Evolutionary conservation across 1,284 basidiomycete genomes (phyloP).

Genomic region (Ceratobasidium sp.): DNA sequence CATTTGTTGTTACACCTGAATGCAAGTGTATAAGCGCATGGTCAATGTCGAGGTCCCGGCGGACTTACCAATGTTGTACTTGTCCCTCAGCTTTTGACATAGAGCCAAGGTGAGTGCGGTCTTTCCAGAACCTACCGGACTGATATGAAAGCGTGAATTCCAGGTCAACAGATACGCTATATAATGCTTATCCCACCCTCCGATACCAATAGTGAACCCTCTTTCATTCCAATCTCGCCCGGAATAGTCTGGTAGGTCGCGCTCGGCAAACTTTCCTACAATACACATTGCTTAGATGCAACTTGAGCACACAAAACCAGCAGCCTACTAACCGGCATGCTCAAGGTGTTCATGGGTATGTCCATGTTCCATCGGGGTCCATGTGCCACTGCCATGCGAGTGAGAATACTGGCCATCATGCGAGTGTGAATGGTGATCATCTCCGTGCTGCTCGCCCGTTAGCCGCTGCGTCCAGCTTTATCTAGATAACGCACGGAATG

Average conservation of each 20-base stretch:
- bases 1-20: slow-evolving; percentile 90
- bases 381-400: slow-evolving; percentile 45
- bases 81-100: slow-evolving; percentile 81
- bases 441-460: slow-evolving; percentile 17
- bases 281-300: slow-evolving; percentile 43
- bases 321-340: slow-evolving; percentile 67
- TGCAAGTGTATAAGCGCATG: not conserved
- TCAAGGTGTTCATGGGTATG: slow-evolving; percentile 92
- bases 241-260: slow-evolving; percentile 90
- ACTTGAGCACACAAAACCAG: slow-evolving; percentile 35
- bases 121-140: slow-evolving; percentile 97
- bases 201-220: slow-evolving; percentile 96
- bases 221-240: slow-evolving; percentile 87
- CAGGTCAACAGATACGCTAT: not conserved
- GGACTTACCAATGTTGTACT: slow-evolving; percentile 86
- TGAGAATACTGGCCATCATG: slow-evolving; percentile 54
- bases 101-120: slow-evolving; percentile 92
- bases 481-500: slow-evolving; percentile 18
- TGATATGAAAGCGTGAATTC: slow-evolving; percentile 47
- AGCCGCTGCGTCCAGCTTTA: not conserved
- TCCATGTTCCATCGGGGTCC: slow-evolving; percentile 68
- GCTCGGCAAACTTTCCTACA: slow-evolving; percentile 87
- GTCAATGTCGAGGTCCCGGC: not conserved
- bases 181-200: slow-evolving; percentile 67
- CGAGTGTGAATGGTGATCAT: slow-evolving; percentile 48